Base-by-base conservation (phyloP, 805 yeast species). In the Blastobotrys mokoenaii region DNA sequence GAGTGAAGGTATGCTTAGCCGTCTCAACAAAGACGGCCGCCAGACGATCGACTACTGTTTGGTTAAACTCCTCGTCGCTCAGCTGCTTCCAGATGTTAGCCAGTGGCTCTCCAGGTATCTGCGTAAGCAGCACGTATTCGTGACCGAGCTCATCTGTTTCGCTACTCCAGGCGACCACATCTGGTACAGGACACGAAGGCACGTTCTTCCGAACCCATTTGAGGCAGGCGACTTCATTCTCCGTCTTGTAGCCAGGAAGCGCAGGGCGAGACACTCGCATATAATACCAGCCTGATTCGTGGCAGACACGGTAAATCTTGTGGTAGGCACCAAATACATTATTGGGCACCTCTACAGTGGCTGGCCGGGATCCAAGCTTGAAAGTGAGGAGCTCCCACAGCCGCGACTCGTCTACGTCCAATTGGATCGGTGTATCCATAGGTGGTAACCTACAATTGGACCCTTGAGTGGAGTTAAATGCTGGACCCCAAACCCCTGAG, bases 251-350 rank as follows among this genome's bases (percentile, higher is more conserved):
- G 7, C 22, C 20, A 16, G 38, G 38, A 4, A 34, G 20, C 6
- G 20, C 38, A 5, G 38, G 38, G 18, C 38, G 38, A 17, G 38
- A 14, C 16, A 34, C 38, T 34, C 38, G 18, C 38, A 34, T 14
- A 34, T 34, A 34, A 8, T 22, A 22, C 27, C 8, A 8, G 7
- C 27, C 27, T 22, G 27, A 22, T 8, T 22, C 7, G 27, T 22
- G 27, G 8, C 7, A 4, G 4, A 14, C 12, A 4, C 38, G 38
- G 20, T 34, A 34, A 4, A 34, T 34, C 20, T 34, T 34, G 38
- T 34, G 38, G 20, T 14, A 14, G 12, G 16, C 38, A 4, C 18
- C 38, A 22, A 22, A 22, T 20, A n/a, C 16, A 8, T n/a, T 4
- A 9, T 34, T 16, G 11, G 38, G 38, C 22, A 17, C 14, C 6